A percentile compares a stretch with the other conserved stretches of the same genome.
These are phyloP conservation scores for Starmerella roubikii DNA, from an alignment of 805 yeast genomes.

Conservation along the genomic window DNA sequence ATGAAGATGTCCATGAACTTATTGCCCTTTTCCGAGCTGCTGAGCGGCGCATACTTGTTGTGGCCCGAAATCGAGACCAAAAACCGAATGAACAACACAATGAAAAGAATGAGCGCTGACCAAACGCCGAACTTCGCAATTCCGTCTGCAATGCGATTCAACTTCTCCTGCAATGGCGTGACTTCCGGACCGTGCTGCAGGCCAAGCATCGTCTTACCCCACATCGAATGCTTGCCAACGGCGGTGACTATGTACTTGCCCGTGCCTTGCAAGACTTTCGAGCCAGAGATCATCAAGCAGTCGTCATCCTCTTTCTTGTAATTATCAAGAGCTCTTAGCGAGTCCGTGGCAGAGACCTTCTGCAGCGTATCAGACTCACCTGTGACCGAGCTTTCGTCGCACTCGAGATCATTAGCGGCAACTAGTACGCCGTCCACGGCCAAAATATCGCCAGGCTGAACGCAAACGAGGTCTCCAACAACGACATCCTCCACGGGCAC, in stretches of 20 bases:
- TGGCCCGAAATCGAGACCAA: constrained; percentile 40
- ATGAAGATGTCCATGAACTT: constrained; percentile 73
- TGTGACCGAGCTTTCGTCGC: constrained; percentile 85
- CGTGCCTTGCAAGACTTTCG: constrained; percentile 73
- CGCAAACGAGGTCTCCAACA: constrained; percentile 71
- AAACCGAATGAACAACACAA: constrained; percentile 67
- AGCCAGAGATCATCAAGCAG: constrained; percentile 81
- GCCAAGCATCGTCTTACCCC: constrained; percentile 82
- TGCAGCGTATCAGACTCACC: constrained; percentile 83
- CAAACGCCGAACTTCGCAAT: constrained; percentile 88
- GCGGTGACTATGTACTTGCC: constrained; percentile 81
- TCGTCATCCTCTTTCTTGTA: constrained; percentile 33
- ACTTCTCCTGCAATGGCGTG: constrained; percentile 79
- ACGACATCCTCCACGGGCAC: constrained; percentile 60
- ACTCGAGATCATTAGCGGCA: constrained; percentile 55
- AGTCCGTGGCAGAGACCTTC: constrained; percentile 43
- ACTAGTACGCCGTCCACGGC: constrained; percentile 78
- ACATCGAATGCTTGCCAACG: constrained; percentile 77
- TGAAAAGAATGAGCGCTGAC: constrained; percentile 69
- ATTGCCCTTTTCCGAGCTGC: constrained; percentile 68
- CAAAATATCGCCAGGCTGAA: constrained; percentile 89
- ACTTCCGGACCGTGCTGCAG: constrained; percentile 61
- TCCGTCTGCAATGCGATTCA: constrained; percentile 74
- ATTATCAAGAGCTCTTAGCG: constrained; percentile 22
- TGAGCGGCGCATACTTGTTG: constrained; percentile 27